Evolutionary conservation across 1,139 yeast genomes (phyloP), one percentile per base, ranked within the genome.

Genomic region (Suhomyces choctaworum): DNA sequence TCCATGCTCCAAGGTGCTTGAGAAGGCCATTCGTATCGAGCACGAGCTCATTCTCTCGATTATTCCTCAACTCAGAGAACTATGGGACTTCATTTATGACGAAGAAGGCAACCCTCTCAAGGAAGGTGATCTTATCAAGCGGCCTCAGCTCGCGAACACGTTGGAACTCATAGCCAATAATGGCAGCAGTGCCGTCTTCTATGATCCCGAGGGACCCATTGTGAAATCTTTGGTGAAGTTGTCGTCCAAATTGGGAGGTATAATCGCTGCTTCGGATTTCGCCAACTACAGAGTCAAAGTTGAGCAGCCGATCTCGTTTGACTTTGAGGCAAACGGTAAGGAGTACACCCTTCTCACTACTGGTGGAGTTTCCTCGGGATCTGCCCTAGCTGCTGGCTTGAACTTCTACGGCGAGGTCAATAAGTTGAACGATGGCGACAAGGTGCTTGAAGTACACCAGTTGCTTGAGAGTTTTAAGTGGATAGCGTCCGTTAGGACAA

Each of bases 391-490:
- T 9, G 74, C 90, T 1, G 97, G 95, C 0, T 64, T 92, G 39
- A 78, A 80, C 39, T 76, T 88, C 25, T 79, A 68, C 51, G 35
- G 36, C 12, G 34, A 33, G 3, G 28, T 44, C 3, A 27, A 33
- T 23, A 16, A 16, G 11, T 11, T 12, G 3, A 22, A 25, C n/a
- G 22, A 32, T 3, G 36, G 26, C 7, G 45, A 44, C 16, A 81
- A 78, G 39, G 66, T 67, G 0, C 50, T 72, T 5, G 69, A 75
- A n/a, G 67, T 80, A 2, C 96, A 87, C 51, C 70, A 86, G 37
- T 56, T 88, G 10, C 66, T 89, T 10, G 98, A 92, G 59, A 66
- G 86, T 5, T 88, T 90, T 94, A 90, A 90, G 59, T 92, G 96
- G 96, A 75, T 88, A 73, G 87, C 90, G 1, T 75, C 94, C 7